phyloP scores from a whole-genome alignment of 1,284 basidiomycete species.

The Cryptococcus sp. region DNA sequence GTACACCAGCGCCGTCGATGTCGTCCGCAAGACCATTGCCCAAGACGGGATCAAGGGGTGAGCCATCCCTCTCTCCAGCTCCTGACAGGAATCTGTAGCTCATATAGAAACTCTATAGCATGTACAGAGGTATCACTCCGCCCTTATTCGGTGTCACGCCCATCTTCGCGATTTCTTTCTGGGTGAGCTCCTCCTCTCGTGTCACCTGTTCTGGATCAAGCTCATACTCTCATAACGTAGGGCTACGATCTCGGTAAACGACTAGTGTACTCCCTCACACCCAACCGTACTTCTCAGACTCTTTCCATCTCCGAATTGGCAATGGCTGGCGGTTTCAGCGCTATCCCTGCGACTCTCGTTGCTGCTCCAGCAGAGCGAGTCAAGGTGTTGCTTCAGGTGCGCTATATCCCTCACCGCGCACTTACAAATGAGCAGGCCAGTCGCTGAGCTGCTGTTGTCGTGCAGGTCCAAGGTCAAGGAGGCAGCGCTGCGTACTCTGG shows the following conservation, averaged over 20 bases:
- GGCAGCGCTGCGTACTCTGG: slow-evolving; percentile 80
- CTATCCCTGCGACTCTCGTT: slow-evolving; percentile 86
- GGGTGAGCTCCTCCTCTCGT: slow-evolving; percentile 61
- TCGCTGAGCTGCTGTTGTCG: too few relatives aligned
- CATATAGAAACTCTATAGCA: slow-evolving; percentile 54
- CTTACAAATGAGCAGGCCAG: too few relatives aligned
- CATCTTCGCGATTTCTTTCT: slow-evolving; percentile 98
- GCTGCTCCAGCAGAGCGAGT: slow-evolving; percentile 96
- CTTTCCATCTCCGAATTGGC: slow-evolving; percentile 85
- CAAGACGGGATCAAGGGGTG: slow-evolving; percentile 88
- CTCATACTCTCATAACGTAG: slow-evolving; percentile 53
- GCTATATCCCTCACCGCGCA: slow-evolving; percentile 20
- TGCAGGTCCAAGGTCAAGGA: slow-evolving; percentile 84
- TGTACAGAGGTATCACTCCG: slow-evolving; percentile 96
- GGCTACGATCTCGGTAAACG: slow-evolving; percentile 94
- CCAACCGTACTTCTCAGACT: slow-evolving; percentile 51
- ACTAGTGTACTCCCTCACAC: slow-evolving; percentile 68
- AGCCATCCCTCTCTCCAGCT: slow-evolving; percentile 30
- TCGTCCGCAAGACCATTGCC: slow-evolving; percentile 84
- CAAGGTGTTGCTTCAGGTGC: slow-evolving; percentile 89
- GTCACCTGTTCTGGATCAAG: neutral
- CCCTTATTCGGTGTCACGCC: slow-evolving; percentile 96
- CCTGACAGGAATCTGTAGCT: neutral
- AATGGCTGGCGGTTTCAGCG: slow-evolving; percentile 90
- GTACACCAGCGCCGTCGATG: slow-evolving; percentile 92